Evolutionary conservation across 192 early-diverging fungal species (phyloP), one percentile per base, ranked within the genome.

Genomic region (Neocallimastix lanati): DNA sequence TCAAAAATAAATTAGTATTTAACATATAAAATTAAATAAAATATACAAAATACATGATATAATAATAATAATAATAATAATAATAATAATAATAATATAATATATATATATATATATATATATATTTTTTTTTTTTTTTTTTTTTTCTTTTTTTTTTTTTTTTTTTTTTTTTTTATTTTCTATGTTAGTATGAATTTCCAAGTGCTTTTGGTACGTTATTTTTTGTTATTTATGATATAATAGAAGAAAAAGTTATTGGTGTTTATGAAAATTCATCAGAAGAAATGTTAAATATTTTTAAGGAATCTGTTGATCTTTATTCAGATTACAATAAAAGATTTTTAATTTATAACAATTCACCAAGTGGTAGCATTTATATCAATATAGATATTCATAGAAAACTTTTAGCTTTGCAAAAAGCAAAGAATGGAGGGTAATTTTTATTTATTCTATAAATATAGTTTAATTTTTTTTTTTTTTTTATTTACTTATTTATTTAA

Each of bases 391-490:
- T 91, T 36, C 83, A 83, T 30, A 88, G 85, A 78, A 85, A 88
- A 29, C 83, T 91, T 14, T 82, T 88, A 77, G 82, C 86, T 13
- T 84, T 93, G 50, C 82, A 87, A 50, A 90, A 94, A 82, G 89
- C 93, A 13, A 84, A 85, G 28, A 92, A 92, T 79, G 93, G 93
- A 83, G 93, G 93, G 90, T 93, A 86, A 81, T 82, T 79, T n/a
- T n/a, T n/a, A n/a, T n/a, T n/a, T n/a, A n/a, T n/a, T n/a, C n/a
- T n/a, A n/a, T n/a, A n/a, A n/a, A n/a, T n/a, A n/a, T n/a, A n/a
- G n/a, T n/a, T n/a, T n/a, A n/a, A n/a, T n/a, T n/a, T n/a, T n/a
- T n/a, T n/a, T n/a, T n/a, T n/a, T n/a, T n/a, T n/a, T n/a, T n/a
- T n/a, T n/a, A n/a, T n/a, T n/a, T n/a, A n/a, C n/a, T n/a, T n/a